Evolutionary conservation across 148 eudicot genomes (phyloP).

Genomic region (Pharnaceum exiguum): DNA sequence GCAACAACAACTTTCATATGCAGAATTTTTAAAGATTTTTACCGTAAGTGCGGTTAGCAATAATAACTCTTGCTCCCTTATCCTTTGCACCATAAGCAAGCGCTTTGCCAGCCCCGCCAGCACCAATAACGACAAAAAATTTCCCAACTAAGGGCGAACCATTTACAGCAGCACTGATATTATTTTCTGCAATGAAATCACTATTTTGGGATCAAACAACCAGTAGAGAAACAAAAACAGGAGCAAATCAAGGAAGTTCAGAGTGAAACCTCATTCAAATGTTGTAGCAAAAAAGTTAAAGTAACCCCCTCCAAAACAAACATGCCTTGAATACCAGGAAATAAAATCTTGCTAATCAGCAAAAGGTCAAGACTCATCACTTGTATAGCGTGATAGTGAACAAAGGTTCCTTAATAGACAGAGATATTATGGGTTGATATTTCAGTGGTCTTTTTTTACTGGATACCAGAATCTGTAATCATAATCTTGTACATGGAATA

Average conservation of each 20-base stretch:
- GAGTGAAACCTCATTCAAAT: background rate
- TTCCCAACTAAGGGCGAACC: constrained; percentile 39
- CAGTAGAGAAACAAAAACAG: background rate
- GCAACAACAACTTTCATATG: background rate
- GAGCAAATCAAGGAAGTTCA: background rate
- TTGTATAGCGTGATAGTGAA: background rate
- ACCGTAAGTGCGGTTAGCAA: constrained; percentile 31
- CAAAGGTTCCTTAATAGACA: too few species aligned
- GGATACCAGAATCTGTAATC: too few species aligned
- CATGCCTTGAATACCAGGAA: background rate
- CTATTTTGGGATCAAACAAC: background rate
- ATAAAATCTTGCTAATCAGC: background rate
- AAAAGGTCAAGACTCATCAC: too few species aligned
- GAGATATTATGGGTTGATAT: too few species aligned
- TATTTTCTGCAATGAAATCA: background rate
- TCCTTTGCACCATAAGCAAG: constrained; percentile 30
- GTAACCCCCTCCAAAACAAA: background rate
- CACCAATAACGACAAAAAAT: constrained; percentile 25
- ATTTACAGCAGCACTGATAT: background rate
- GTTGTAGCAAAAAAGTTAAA: background rate
- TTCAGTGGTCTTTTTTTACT: too few species aligned
- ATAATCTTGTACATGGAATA: too few species aligned
- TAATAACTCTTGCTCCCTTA: constrained; percentile 29
- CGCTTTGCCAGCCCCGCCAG: constrained; percentile 33
- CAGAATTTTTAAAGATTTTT: background rate